These are phyloP conservation scores for Bruguiera gymnorhiza DNA, from an alignment of 345 rosid species.

Conservation along the genomic window DNA sequence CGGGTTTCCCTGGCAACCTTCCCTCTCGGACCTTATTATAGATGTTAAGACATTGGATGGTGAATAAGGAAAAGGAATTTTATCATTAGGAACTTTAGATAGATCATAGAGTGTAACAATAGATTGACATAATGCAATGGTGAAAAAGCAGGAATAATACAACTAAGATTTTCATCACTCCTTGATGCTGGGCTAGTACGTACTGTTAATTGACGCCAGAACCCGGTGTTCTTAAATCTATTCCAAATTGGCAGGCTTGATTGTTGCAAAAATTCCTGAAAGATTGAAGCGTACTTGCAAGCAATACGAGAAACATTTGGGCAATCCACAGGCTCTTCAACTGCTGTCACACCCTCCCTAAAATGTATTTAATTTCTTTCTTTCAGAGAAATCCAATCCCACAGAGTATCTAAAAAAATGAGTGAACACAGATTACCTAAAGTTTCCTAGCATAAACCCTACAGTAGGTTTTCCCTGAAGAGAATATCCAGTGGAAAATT, in stretches of 20 bases:
- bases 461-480: slow-evolving; percentile 71
- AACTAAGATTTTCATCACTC: not conserved
- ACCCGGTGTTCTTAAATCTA: slow-evolving; percentile 76
- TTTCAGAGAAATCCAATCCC: slow-evolving; percentile 16
- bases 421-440: slow-evolving; percentile 49
- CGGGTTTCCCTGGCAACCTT: slow-evolving; percentile 44
- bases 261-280: slow-evolving; percentile 70
- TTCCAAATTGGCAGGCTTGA: slow-evolving; percentile 86
- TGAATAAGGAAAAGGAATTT: not conserved
- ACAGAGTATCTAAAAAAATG: slow-evolving; percentile 12
- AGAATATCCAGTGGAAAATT: slow-evolving; percentile 88
- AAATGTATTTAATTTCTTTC: slow-evolving; percentile 18
- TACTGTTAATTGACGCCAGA: slow-evolving; percentile 97
- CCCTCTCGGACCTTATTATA: slow-evolving; percentile 87
- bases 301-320: slow-evolving; percentile 84
- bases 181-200: slow-evolving; percentile 20
- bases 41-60: slow-evolving; percentile 2
- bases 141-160: not conserved
- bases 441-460: slow-evolving; percentile 92
- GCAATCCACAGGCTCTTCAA: slow-evolving; percentile 81
- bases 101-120: not conserved
- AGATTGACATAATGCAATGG: not conserved
- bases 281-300: slow-evolving; percentile 64
- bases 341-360: slow-evolving; percentile 96
- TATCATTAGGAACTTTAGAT: slow-evolving; percentile 1